Evolutionary conservation across 306 rosid species (phyloP).

Genomic region (Purshia tridentata): DNA sequence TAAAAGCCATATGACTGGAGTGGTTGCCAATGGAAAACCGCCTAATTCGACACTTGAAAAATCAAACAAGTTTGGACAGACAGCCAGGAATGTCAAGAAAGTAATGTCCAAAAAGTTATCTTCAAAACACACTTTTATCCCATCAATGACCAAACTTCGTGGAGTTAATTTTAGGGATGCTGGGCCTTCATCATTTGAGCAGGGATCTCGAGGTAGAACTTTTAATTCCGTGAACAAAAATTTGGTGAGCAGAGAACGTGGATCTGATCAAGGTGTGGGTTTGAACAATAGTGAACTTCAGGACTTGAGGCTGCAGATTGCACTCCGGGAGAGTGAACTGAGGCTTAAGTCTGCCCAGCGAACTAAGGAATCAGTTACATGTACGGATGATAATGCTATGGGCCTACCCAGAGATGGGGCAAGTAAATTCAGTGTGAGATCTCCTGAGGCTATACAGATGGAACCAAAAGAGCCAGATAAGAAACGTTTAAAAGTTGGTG

Average conservation of each 20-base stretch:
- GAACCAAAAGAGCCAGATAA: conserved; percentile 61
- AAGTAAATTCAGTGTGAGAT: conserved; percentile 35
- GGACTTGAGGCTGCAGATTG: conserved; percentile 95
- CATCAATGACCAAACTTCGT: conserved; percentile 37
- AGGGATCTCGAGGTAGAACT: conserved; percentile 51
- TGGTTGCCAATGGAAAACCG: conserved; percentile 42
- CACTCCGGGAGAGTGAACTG: conserved; percentile 76
- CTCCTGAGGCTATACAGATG: conserved; percentile 36
- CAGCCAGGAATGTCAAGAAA: conserved; percentile 41
- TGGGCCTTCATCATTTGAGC: conserved; percentile 43
- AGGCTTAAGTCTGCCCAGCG: conserved; percentile 73
- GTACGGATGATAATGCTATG: conserved; percentile 42
- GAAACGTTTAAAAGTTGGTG: conserved; percentile 63
- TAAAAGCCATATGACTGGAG: conserved; percentile 36
- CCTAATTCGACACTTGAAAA: conserved; percentile 43
- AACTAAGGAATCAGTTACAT: conserved; percentile 56
- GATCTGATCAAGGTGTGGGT: conserved; percentile 46
- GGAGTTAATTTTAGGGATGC: conserved; percentile 53
- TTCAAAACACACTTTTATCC: conserved; percentile 39
- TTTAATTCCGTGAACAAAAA: conserved; percentile 42
- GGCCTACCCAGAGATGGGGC: conserved; percentile 42
- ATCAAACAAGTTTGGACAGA: conserved; percentile 43
- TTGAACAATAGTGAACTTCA: conserved; percentile 59
- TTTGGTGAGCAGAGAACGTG: conserved; percentile 44
- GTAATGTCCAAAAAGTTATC: conserved; percentile 51